phyloP scores from a whole-genome alignment of 176 grass and related monocot species.

The Aegilops umbellulata region DNA sequence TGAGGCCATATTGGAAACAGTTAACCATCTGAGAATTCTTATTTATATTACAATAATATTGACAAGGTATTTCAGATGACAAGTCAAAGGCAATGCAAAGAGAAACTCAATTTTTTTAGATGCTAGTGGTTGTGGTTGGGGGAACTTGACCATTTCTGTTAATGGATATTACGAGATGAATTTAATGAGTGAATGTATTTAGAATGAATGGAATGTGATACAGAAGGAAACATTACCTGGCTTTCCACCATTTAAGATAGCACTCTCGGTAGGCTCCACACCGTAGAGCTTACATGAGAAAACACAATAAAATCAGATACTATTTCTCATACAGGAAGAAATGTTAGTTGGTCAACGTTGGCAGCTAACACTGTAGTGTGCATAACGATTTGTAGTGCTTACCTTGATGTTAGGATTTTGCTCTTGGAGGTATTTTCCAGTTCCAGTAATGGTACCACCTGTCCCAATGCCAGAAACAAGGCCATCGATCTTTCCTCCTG shows the following conservation, averaged over 20 bases:
- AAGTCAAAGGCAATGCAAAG: background rate
- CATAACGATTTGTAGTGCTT: background rate
- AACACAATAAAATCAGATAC: slow-evolving; percentile 29
- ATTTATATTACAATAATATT: background rate
- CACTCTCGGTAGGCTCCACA: slow-evolving; percentile 84
- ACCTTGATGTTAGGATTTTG: slow-evolving; percentile 81
- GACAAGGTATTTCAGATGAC: slow-evolving; percentile 5
- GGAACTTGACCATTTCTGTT: background rate
- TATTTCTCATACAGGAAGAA: slow-evolving; percentile 5
- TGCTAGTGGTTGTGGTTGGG: background rate
- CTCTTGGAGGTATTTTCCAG: slow-evolving; percentile 66
- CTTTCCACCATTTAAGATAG: slow-evolving; percentile 78
- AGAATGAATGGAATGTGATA: background rate
- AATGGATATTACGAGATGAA: background rate
- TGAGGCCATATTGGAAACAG: background rate
- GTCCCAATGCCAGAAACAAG: slow-evolving; percentile 93
- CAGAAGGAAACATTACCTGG: slow-evolving; percentile 54
- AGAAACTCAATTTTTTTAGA: background rate
- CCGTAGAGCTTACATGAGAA: slow-evolving; percentile 62
- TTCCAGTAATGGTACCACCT: slow-evolving; percentile 81
- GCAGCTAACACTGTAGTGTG: background rate
- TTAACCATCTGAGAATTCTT: background rate
- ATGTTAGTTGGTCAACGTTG: background rate
- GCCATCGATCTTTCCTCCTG: slow-evolving; percentile 62
- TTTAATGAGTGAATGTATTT: slow-evolving; percentile 6